phyloP scores from a whole-genome alignment of 805 yeast species.

The Gaillardinia entomophila region DNA sequence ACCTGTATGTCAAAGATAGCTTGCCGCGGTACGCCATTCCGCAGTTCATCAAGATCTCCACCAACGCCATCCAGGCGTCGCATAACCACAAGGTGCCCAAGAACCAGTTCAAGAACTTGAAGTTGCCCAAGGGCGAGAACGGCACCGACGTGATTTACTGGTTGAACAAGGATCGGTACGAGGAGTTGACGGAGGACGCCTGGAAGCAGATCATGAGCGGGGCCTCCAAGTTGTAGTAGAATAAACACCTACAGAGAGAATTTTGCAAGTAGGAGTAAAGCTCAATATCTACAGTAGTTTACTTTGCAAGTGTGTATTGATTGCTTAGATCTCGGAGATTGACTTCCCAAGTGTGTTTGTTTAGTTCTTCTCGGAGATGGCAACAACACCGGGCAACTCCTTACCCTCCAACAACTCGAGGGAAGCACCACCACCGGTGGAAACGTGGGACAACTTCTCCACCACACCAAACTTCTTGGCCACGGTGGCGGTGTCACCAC shows the following conservation, averaged over 20 bases:
- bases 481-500: slow-evolving; percentile 99
- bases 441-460: slow-evolving; percentile 94
- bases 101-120: slow-evolving; percentile 60
- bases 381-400: slow-evolving; percentile 95
- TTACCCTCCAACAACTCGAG: slow-evolving; percentile 98
- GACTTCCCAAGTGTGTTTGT: background rate
- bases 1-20: slow-evolving; percentile 24
- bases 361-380: slow-evolving; percentile 65
- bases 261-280: too few relatives aligned
- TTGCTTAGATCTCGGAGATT: background rate
- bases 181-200: slow-evolving; percentile 46
- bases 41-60: slow-evolving; percentile 65
- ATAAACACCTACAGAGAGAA: background rate
- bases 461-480: slow-evolving; percentile 98
- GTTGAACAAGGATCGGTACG: slow-evolving; percentile 55
- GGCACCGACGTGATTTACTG: slow-evolving; percentile 65
- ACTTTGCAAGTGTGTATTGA: too few relatives aligned
- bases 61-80: slow-evolving; percentile 49
- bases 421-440: slow-evolving; percentile 99
- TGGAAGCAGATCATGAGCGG: slow-evolving; percentile 46
- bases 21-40: slow-evolving; percentile 88
- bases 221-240: slow-evolving; percentile 29
- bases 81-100: slow-evolving; percentile 83
- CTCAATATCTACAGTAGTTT: too few relatives aligned
- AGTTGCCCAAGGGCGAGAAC: slow-evolving; percentile 58